Conservation (phyloP, 139 green algal species). For the Tetradesmus obliquus region DNA sequence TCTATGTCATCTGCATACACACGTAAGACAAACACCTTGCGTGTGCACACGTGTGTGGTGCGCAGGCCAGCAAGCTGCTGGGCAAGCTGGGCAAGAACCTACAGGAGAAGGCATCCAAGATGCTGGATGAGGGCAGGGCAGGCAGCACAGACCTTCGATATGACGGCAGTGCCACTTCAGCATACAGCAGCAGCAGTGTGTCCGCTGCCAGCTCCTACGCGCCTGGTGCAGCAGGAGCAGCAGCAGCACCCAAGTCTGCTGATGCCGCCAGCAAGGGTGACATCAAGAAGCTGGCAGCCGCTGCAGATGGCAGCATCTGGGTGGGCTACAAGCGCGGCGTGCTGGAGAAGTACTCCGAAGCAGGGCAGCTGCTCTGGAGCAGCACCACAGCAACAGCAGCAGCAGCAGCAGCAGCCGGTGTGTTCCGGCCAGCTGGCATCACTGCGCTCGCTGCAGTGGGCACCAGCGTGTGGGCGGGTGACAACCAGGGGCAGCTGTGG, state of each 20-base stretch:
- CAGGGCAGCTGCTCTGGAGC: slow-evolving; percentile 61
- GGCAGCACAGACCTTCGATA: not conserved
- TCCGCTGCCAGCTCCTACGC: not conserved
- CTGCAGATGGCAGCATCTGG: slow-evolving; percentile 62
- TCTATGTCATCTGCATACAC: no score
- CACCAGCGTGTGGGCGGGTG: slow-evolving; percentile 71
- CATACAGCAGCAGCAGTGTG: slow-evolving; percentile 32
- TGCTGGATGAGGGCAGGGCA: slow-evolving; percentile 29
- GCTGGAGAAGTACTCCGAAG: slow-evolving; percentile 72
- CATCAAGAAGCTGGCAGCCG: slow-evolving; percentile 57
- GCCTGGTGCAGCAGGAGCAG: not conserved
- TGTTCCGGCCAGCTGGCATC: slow-evolving; percentile 44
- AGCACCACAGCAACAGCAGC: not conserved
- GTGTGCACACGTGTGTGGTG: not conserved
- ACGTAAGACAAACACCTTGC: no score
- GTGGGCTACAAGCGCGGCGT: slow-evolving; percentile 68
- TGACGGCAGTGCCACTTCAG: not conserved
- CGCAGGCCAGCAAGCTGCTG: slow-evolving; percentile 62
- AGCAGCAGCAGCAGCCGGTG: not conserved
- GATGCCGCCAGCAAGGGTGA: not conserved
- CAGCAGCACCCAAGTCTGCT: not conserved
- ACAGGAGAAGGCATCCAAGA: slow-evolving; percentile 42
- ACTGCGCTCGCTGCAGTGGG: slow-evolving; percentile 55
- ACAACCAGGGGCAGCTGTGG: slow-evolving; percentile 62
- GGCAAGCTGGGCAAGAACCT: slow-evolving; percentile 66